Evolutionary conservation across 176 grass and related monocot genomes (phyloP).

Genomic region (Rhynchospora tenuis): DNA sequence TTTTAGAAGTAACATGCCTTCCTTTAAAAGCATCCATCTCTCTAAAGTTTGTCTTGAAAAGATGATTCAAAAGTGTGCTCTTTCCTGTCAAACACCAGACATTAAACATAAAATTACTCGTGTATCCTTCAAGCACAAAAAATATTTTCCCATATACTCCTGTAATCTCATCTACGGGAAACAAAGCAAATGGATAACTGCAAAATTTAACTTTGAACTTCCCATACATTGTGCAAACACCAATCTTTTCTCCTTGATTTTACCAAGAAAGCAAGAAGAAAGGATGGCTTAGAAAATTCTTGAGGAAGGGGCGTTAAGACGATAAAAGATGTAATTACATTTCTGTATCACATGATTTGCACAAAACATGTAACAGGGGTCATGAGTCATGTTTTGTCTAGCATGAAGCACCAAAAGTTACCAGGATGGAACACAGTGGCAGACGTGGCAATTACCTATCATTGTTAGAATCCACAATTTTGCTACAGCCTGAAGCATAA

Average conservation of each 20-base stretch:
- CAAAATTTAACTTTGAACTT: background rate
- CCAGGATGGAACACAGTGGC: background rate
- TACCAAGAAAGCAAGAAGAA: background rate
- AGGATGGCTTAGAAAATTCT: background rate
- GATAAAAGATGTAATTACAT: background rate
- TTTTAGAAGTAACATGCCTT: slow-evolving; percentile 51
- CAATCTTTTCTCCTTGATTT: background rate
- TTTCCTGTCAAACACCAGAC: slow-evolving; percentile 53
- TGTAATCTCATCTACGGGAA: background rate
- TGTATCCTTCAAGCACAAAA: background rate
- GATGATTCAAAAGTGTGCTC: slow-evolving; percentile 97
- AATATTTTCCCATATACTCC: background rate
- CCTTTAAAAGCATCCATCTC: slow-evolving; percentile 98
- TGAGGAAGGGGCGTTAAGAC: background rate
- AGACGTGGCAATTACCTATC: background rate
- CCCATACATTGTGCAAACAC: background rate
- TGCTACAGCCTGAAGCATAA: background rate
- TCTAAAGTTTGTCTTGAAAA: slow-evolving; percentile 86
- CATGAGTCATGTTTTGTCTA: background rate
- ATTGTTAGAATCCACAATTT: background rate
- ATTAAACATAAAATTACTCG: background rate
- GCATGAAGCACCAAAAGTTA: background rate
- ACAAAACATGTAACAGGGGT: background rate
- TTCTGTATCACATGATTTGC: background rate
- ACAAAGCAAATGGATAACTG: background rate